These are phyloP conservation scores for Vitis riparia DNA, from an alignment of 164 flowering plant genomes.

Conservation along the genomic window DNA sequence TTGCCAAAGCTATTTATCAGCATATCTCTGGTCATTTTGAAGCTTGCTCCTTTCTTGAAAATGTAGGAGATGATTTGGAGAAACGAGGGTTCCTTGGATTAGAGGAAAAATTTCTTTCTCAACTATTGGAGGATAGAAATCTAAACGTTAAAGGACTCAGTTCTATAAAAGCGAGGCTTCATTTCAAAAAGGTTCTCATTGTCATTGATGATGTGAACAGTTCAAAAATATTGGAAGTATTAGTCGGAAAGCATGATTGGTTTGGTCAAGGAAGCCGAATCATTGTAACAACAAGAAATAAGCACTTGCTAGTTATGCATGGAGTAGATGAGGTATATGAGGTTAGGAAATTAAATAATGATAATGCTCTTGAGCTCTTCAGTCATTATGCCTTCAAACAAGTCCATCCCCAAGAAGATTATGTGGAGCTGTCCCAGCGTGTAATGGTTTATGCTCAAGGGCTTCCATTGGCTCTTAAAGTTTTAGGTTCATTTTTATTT, in stretches of 20 bases:
- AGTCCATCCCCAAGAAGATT: not conserved
- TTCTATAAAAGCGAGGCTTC: not conserved
- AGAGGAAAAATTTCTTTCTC: too few species aligned
- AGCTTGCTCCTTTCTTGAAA: too few species aligned
- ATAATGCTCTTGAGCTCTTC: conserved; percentile 10
- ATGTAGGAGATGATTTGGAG: too few species aligned
- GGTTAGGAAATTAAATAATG: not conserved
- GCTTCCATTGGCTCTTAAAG: conserved; percentile 12
- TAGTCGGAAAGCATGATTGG: not conserved
- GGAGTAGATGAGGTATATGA: not conserved
- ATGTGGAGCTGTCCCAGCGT: not conserved
- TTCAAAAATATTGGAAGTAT: not conserved
- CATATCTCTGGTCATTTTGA: too few species aligned
- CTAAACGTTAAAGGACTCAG: not conserved
- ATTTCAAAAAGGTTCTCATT: conserved; percentile 5
- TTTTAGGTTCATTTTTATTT: not conserved
- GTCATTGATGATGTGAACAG: conserved; percentile 11
- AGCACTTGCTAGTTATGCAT: not conserved
- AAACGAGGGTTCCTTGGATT: too few species aligned
- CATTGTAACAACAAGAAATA: conserved; percentile 8
- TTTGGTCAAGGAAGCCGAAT: conserved; percentile 10
- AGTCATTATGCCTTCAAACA: conserved; percentile 5
- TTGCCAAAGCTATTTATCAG: conserved; percentile 3
- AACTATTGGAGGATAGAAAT: too few species aligned
- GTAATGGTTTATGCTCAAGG: not conserved